phyloP scores from a whole-genome alignment of 208 protist species.

The Crithidia thermophila region DNA sequence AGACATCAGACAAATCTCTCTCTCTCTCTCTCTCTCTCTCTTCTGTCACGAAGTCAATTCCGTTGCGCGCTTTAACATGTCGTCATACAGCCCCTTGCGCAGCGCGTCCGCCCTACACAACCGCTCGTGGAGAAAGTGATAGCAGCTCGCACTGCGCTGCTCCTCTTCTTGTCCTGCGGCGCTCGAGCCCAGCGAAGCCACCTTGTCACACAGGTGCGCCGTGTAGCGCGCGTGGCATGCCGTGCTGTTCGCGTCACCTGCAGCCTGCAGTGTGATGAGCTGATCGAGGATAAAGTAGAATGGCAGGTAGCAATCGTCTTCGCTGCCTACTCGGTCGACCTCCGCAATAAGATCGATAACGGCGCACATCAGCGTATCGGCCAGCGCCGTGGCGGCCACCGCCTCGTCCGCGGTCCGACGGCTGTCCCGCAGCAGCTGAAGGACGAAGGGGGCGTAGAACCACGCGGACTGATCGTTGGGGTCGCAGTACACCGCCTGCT shows the following conservation, averaged over 20 bases:
- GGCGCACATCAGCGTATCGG: constrained; percentile 36
- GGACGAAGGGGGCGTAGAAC: constrained; percentile 80
- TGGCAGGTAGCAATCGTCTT: constrained; percentile 55
- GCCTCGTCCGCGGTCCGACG: neutral
- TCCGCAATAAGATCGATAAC: constrained; percentile 60
- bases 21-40: neutral
- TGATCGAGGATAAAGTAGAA: constrained; percentile 57
- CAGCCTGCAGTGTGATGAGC: constrained; percentile 22
- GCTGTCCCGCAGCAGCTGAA: constrained; percentile 25
- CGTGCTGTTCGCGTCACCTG: neutral
- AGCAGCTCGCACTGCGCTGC: neutral
- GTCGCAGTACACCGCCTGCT: constrained; percentile 86
- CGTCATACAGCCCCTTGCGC: constrained; percentile 42
- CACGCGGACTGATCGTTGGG: constrained; percentile 88
- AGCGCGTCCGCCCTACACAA: constrained; percentile 34
- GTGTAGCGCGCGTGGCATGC: constrained; percentile 4
- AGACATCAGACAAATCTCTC: too few species aligned
- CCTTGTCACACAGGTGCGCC: constrained; percentile 3
- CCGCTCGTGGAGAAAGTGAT: constrained; percentile 29
- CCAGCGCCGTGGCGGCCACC: constrained; percentile 26
- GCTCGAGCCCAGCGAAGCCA: constrained; percentile 1
- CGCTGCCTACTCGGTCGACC: constrained; percentile 37
- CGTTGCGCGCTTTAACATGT: constrained; percentile 20
- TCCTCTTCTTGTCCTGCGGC: neutral
- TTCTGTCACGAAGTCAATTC: neutral